Base-by-base conservation (phyloP, 1,139 yeast genomes). In the Saccharomyces pastorianus region DNA sequence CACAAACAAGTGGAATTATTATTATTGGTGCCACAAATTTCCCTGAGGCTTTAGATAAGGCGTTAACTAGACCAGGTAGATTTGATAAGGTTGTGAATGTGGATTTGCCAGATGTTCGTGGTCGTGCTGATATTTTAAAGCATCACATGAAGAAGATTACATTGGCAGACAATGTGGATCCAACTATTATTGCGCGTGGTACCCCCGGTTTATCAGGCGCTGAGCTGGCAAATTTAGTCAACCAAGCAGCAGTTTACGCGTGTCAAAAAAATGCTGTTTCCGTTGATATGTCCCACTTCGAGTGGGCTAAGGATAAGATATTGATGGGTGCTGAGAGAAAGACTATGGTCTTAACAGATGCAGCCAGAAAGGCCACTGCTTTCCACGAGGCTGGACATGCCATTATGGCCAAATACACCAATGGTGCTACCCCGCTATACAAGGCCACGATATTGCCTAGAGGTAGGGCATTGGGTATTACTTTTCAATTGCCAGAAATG, bases 351-450 rank as follows among this genome's bases (percentile, higher is more conserved):
- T 81, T 93, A 73, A 91, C 99, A 27, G 97, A 93, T 70, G 97
- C 93, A 62, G 82, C 96, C 0, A 82, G 98, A 71, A 82, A 81
- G 63, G 91, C 93, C 63, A 95, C 99, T 20, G 99, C 99, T 1
- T 95, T 84, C 71, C 99, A 93, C 73, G 99, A 93, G 74, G 99
- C 99, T 8, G 99, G 99, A 2, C 99, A 93, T 73, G 99, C 99
- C 4, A 88, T 93, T 56, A 89, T 91, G 88, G 98, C 99, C 5
- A 80, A 93, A 82, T 93, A 80, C 71, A 88, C 96, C 9, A 84
- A 84, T 9, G 97, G 96, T n/a, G 98, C 99, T 8, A 90, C 96
- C 6, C 91, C 96, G 2, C 78, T 95, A 57, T 95, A 95, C 74
- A 93, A 93, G 73, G 99, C 98, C 2, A 95, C 99, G 0, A 91